These are phyloP conservation scores for Hyphopichia wangnamkhiaoensis DNA, from an alignment of 1,139 yeast species.

Conservation along the genomic window DNA sequence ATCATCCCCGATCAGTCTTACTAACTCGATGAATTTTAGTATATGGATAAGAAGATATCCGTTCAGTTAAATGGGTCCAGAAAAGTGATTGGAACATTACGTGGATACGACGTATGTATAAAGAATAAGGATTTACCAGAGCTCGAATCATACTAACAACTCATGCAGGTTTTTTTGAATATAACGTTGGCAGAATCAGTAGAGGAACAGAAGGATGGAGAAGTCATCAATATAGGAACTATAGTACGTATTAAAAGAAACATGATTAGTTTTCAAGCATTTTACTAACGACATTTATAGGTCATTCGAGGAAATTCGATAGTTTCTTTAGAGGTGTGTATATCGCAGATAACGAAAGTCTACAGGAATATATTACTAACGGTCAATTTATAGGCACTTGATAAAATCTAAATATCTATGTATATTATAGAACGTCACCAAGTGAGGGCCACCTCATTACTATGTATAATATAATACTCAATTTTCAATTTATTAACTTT, in stretches of 20 bases:
- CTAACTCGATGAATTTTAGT: conserved; percentile 42
- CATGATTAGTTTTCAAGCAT: neutral
- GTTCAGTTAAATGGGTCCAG: conserved; percentile 76
- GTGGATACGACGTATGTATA: conserved; percentile 71
- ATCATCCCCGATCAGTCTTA: conserved; percentile 5
- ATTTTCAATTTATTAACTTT: no score
- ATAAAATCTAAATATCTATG: conserved; percentile 21
- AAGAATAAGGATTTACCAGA: neutral
- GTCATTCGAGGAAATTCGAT: conserved; percentile 64
- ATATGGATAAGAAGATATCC: conserved; percentile 72
- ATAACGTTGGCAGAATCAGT: conserved; percentile 73
- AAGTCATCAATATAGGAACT: conserved; percentile 56
- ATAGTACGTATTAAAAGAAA: conserved; percentile 31
- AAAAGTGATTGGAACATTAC: conserved; percentile 66
- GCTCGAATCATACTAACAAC: neutral
- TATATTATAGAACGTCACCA: no score
- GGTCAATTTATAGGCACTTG: conserved; percentile 21
- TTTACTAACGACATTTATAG: conserved; percentile 28
- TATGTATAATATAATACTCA: neutral
- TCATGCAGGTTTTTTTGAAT: conserved; percentile 57
- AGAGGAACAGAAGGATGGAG: conserved; percentile 56
- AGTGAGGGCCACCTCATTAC: no score
- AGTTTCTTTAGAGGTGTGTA: conserved; percentile 55
- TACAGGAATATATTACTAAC: conserved; percentile 3
- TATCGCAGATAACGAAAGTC: conserved; percentile 3